phyloP scores from a whole-genome alignment of 2,329 filamentous ascomycete genomes.

The Zymoseptoria brevis region DNA sequence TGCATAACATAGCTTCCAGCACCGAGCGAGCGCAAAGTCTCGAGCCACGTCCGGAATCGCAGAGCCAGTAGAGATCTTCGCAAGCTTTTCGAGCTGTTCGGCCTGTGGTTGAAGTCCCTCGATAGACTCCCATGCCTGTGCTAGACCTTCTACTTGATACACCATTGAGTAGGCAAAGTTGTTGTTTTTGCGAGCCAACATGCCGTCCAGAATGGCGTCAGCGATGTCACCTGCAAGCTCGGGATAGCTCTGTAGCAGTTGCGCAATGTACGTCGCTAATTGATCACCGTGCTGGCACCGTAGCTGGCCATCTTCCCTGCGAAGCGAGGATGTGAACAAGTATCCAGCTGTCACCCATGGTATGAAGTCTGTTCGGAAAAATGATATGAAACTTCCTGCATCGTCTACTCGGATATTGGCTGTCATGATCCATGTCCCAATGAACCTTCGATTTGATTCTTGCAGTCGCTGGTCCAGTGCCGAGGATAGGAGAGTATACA shows the following conservation, averaged over 20 bases:
- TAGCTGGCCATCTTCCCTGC: slow-evolving; percentile 23
- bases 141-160: slow-evolving; percentile 38
- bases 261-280: slow-evolving; percentile 31
- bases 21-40: slow-evolving; percentile 30
- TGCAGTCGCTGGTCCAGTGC: slow-evolving; percentile 36
- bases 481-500: slow-evolving; percentile 36
- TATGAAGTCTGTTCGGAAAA: slow-evolving; percentile 36
- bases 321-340: slow-evolving; percentile 36
- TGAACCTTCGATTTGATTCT: slow-evolving; percentile 39
- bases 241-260: slow-evolving; percentile 22
- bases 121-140: slow-evolving; percentile 25
- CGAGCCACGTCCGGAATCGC: slow-evolving; percentile 38
- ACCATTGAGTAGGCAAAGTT: slow-evolving; percentile 36
- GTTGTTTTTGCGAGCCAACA: slow-evolving; percentile 22
- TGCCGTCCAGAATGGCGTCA: slow-evolving; percentile 26
- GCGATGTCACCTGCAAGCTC: slow-evolving; percentile 18
- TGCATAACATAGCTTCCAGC: slow-evolving; percentile 20
- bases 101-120: slow-evolving; percentile 13
- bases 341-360: slow-evolving; percentile 42
- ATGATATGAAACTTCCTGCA: slow-evolving; percentile 24
- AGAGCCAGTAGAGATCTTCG: slow-evolving; percentile 29
- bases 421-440: slow-evolving; percentile 39
- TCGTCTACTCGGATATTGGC: slow-evolving; percentile 18
- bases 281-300: slow-evolving; percentile 35
- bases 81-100: slow-evolving; percentile 21